phyloP scores from a whole-genome alignment of 768 basidiomycete genomes.

The Rhodotorula paludigena region DNA sequence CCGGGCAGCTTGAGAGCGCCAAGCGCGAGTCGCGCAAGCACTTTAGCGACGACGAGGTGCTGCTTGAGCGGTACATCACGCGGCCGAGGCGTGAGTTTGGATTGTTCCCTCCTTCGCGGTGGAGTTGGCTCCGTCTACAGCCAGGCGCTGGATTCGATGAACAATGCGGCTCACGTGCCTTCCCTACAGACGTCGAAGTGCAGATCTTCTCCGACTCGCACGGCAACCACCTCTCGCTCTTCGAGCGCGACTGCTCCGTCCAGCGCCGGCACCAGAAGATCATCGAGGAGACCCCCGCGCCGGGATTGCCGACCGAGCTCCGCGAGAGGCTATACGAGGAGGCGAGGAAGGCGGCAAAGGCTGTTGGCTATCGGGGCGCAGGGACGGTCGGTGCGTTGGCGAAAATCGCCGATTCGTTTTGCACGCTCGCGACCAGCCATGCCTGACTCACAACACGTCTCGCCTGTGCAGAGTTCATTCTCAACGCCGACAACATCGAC shows the following conservation, averaged over 20 bases:
- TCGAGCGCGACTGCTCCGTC: constrained; percentile 56
- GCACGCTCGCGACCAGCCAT: too few relatives aligned
- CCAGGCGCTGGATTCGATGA: too few relatives aligned
- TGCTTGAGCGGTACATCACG: constrained; percentile 83
- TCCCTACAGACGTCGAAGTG: constrained; percentile 61
- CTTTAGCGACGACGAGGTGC: constrained; percentile 74
- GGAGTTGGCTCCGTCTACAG: too few relatives aligned
- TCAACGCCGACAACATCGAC: constrained; percentile 73
- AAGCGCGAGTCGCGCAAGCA: constrained; percentile 80
- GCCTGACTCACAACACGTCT: constrained; percentile 1
- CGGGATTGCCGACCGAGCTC: constrained; percentile 71
- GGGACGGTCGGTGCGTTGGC: constrained; percentile 66
- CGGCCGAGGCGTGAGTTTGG: constrained; percentile 66
- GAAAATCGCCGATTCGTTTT: too few relatives aligned
- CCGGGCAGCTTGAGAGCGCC: constrained; percentile 76
- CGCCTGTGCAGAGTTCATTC: constrained; percentile 68
- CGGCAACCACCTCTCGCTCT: constrained; percentile 83
- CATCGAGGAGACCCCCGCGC: constrained; percentile 81
- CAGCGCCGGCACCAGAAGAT: constrained; percentile 74
- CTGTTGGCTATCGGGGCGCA: constrained; percentile 84
- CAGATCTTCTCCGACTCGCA: constrained; percentile 83
- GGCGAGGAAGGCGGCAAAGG: constrained; percentile 85
- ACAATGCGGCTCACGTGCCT: neutral
- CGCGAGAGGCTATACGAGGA: constrained; percentile 75
- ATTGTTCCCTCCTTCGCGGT: neutral